A percentile compares a stretch with the other conserved stretches of the same genome.
These are phyloP conservation scores for Phialophora macrospora DNA, from an alignment of 2,329 filamentous ascomycete genomes.

Conservation along the genomic window DNA sequence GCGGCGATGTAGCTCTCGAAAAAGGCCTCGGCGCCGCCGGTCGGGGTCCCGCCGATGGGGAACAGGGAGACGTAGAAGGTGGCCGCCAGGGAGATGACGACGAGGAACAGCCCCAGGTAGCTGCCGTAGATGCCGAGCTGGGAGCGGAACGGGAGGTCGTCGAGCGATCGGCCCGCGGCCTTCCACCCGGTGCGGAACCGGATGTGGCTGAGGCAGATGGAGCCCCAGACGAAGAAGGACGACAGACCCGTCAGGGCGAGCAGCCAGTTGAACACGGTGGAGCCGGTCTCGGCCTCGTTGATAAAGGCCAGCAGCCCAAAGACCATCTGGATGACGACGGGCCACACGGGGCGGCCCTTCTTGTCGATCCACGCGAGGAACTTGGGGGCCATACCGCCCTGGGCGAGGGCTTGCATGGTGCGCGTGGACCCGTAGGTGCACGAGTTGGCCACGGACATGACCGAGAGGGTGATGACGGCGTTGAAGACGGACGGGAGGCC, in stretches of 20 bases:
- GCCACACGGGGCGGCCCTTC: constrained; percentile 75
- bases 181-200: constrained; percentile 86
- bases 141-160: constrained; percentile 79
- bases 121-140: constrained; percentile 81
- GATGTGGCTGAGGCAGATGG: constrained; percentile 63
- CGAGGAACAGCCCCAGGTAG: constrained; percentile 74
- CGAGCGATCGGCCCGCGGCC: constrained; percentile 68
- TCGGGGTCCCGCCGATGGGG: constrained; percentile 62
- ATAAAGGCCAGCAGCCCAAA: constrained; percentile 81
- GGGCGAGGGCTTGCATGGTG: constrained; percentile 85
- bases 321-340: constrained; percentile 69
- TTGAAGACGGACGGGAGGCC: constrained; percentile 90
- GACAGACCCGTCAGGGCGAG: constrained; percentile 74
- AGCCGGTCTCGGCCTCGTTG: constrained; percentile 55
- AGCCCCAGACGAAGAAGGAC: constrained; percentile 73
- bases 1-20: constrained; percentile 67
- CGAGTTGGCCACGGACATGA: constrained; percentile 89
- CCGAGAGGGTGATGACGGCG: constrained; percentile 81
- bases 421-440: constrained; percentile 89
- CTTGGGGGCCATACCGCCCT: constrained; percentile 79
- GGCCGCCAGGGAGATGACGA: constrained; percentile 61
- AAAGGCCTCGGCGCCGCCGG: constrained; percentile 63
- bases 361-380: constrained; percentile 81
- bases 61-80: constrained; percentile 89
- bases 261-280: constrained; percentile 77